These are phyloP conservation scores for Cryptosporidium meleagridis DNA, from an alignment of 169 alveolate species.

Conservation along the genomic window DNA sequence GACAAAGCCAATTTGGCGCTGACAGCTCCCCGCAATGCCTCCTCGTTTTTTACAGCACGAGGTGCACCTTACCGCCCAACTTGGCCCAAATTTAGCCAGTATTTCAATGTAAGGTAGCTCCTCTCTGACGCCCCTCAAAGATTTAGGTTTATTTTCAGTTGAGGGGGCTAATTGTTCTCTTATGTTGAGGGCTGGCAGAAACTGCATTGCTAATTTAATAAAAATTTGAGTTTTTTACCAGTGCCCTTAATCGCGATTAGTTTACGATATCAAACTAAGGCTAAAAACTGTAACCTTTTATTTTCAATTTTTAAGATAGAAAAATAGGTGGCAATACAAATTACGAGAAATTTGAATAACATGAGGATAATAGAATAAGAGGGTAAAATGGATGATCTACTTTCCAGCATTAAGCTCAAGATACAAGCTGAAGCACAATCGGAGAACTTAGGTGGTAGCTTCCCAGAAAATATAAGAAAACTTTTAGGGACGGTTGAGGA, in stretches of 20 bases:
- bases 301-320: neutral
- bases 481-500: conserved; percentile 3
- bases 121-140: neutral
- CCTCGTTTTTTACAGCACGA: conserved; percentile 70
- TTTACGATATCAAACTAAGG: neutral
- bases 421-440: conserved; percentile 3
- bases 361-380: neutral
- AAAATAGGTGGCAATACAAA: neutral
- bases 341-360: neutral
- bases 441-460: neutral
- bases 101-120: neutral
- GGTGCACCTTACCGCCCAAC: conserved; percentile 66
- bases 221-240: neutral
- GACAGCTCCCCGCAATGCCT: conserved; percentile 71
- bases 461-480: conserved; percentile 1
- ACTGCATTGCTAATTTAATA: neutral
- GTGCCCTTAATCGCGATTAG: neutral
- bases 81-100: neutral
- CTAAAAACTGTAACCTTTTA: neutral
- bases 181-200: neutral
- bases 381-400: conserved; percentile 25
- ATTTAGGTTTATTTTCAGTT: neutral
- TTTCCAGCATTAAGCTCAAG: conserved; percentile 11
- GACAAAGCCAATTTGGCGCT: conserved; percentile 72
- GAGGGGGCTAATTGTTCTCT: neutral